These are phyloP conservation scores for Penicillium cataractarum DNA, from an alignment of 495 filamentous ascomycete genomes.

Conservation along the genomic window DNA sequence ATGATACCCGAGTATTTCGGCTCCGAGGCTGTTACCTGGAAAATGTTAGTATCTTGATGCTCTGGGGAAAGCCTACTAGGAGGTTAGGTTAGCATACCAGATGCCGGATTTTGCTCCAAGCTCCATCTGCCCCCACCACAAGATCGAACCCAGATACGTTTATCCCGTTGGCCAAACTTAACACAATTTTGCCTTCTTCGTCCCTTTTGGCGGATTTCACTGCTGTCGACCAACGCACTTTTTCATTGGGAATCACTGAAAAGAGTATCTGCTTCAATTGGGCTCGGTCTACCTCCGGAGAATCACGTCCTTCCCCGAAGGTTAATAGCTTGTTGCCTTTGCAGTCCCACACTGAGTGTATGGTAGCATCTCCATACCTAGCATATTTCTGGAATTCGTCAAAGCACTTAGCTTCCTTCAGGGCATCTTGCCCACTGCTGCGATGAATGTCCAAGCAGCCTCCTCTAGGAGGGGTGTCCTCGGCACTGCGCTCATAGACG, in stretches of 20 bases:
- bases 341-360: neutral
- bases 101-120: neutral
- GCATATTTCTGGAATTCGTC: neutral
- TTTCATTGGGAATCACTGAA: neutral
- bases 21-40: neutral
- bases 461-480: neutral
- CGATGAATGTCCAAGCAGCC: neutral
- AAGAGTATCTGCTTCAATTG: neutral
- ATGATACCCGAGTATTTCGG: neutral
- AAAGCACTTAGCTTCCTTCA: neutral
- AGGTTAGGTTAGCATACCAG: neutral
- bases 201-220: neutral
- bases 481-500: neutral
- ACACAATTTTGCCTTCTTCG: neutral
- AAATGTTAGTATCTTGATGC: neutral
- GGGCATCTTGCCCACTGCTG: neutral
- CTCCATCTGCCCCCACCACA: neutral
- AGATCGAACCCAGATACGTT: neutral
- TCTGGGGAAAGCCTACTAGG: neutral
- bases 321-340: neutral
- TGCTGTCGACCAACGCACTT: neutral
- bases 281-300: neutral
- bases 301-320: neutral
- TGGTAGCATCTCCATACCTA: neutral
- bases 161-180: neutral